Percentiles rank a stretch among this genome's conserved stretches.
phyloP scores from a whole-genome alignment of 176 grass and related monocot species.

The Rhynchospora breviuscula region DNA sequence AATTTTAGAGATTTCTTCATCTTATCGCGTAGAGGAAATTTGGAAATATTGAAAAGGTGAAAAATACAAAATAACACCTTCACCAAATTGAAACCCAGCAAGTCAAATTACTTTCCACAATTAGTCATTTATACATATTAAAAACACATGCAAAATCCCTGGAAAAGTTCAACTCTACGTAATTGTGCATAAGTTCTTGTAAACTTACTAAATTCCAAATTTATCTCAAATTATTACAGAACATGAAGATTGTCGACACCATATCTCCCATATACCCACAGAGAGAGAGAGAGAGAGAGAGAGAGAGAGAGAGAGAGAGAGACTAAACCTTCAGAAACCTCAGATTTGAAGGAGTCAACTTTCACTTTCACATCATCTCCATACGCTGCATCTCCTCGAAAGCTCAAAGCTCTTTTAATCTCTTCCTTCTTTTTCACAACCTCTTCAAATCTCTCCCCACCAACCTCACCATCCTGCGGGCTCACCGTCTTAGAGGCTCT shows the following conservation, averaged over 20 bases:
- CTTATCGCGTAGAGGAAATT: background rate
- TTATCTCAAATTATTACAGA: background rate
- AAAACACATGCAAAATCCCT: background rate
- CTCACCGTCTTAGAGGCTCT: slow-evolving; percentile 45
- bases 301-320: background rate
- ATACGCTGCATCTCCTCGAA: background rate
- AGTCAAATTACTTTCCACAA: background rate
- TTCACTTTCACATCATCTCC: slow-evolving; percentile 17
- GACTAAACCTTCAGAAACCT: slow-evolving; percentile 42
- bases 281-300: background rate
- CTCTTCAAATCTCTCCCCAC: background rate
- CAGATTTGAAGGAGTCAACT: slow-evolving; percentile 35
- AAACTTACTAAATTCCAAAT: background rate
- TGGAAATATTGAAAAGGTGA: background rate
- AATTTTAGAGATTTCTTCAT: background rate
- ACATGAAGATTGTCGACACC: background rate
- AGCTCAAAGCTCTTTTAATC: slow-evolving; percentile 14
- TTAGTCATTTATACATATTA: background rate
- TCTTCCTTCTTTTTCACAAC: slow-evolving; percentile 32
- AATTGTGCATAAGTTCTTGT: background rate
- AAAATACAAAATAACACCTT: background rate
- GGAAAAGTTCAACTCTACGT: background rate
- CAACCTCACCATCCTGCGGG: background rate
- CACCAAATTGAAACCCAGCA: no score
- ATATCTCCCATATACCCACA: no score